Conservation (phyloP, 106 monocot species). For the Posidonia australis region DNA sequence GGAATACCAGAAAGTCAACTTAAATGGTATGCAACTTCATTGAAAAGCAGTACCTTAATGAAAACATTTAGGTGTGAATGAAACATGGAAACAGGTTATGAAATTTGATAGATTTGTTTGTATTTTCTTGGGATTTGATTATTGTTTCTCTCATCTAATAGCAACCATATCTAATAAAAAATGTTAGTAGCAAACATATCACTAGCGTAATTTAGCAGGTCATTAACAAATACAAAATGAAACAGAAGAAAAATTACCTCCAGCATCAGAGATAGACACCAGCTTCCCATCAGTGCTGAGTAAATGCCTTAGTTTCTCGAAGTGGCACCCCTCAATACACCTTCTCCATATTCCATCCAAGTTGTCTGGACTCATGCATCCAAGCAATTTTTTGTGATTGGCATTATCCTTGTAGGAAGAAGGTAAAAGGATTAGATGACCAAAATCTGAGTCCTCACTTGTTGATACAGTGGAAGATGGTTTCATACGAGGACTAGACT, state of each 20-base stretch:
- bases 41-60: too few species aligned
- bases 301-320: slow-evolving; percentile 46
- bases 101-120: too few species aligned
- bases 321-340: slow-evolving; percentile 76
- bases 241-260: slow-evolving; percentile 30
- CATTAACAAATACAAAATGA: not conserved
- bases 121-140: too few species aligned
- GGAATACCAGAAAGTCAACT: too few species aligned
- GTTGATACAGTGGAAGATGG: slow-evolving; percentile 15
- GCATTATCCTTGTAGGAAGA: slow-evolving; percentile 5
- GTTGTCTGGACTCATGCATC: slow-evolving; percentile 9
- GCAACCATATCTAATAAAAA: too few species aligned
- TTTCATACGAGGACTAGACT: slow-evolving; percentile 19
- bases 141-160: too few species aligned
- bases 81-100: too few species aligned
- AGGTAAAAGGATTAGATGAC: not conserved
- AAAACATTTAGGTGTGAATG: too few species aligned
- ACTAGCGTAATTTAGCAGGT: too few species aligned
- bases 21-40: too few species aligned
- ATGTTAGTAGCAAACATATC: too few species aligned
- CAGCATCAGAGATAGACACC: slow-evolving; percentile 49
- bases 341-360: slow-evolving; percentile 61
- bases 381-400: not conserved
- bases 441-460: slow-evolving; percentile 2
- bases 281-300: slow-evolving; percentile 53